phyloP scores from a whole-genome alignment of 73 alveolate genomes.

The Breviolum minutum region DNA sequence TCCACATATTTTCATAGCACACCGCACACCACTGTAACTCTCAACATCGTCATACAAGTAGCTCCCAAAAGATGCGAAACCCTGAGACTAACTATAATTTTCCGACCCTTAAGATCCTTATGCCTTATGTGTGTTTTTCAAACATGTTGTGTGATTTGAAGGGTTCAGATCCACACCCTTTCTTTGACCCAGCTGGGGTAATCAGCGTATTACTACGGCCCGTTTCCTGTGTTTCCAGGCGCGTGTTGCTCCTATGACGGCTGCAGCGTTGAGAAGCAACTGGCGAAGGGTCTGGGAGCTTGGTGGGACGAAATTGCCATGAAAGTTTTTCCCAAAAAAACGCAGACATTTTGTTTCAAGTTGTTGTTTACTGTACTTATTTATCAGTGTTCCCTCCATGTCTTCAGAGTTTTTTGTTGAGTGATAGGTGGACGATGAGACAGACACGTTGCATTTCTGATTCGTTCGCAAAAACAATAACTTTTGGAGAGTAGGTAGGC shows the following conservation, averaged over 20 bases:
- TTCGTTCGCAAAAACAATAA: background rate
- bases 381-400: background rate
- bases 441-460: background rate
- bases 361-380: background rate
- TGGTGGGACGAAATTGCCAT: background rate
- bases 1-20: too few relatives aligned
- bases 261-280: slow-evolving; percentile 83
- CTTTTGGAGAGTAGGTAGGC: background rate
- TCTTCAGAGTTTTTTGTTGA: too few relatives aligned
- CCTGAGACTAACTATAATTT: too few relatives aligned
- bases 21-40: too few relatives aligned
- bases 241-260: slow-evolving; percentile 83
- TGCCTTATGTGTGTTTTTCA: background rate
- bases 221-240: too few relatives aligned
- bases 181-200: background rate
- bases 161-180: background rate
- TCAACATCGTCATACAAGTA: too few relatives aligned
- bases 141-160: background rate
- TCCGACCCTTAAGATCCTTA: too few relatives aligned
- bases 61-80: too few relatives aligned
- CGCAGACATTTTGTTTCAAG: background rate
- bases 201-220: background rate
- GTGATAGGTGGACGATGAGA: too few relatives aligned
- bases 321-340: background rate
- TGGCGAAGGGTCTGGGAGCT: slow-evolving; percentile 43